A percentile compares a stretch with the other conserved stretches of the same genome.
phyloP scores from a whole-genome alignment of 495 filamentous ascomycete genomes.

The Filosporella fistucella region DNA sequence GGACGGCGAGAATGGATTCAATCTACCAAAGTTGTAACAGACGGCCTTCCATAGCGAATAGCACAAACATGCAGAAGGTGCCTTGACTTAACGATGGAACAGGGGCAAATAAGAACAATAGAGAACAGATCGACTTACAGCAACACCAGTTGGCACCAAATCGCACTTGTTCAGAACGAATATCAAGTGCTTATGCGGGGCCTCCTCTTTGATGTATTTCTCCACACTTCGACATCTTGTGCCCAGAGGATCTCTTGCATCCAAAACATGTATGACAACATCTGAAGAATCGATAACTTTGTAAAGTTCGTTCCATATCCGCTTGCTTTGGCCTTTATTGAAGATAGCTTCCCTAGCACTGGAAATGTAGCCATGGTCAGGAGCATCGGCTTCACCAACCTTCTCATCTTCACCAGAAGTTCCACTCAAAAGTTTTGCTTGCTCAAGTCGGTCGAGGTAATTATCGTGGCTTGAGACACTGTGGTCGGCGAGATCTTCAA shows the following conservation, averaged over 20 bases:
- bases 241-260: slow-evolving; percentile 86
- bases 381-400: slow-evolving; percentile 38
- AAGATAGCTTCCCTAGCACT: slow-evolving; percentile 86
- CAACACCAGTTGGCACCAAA: slow-evolving; percentile 86
- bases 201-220: slow-evolving; percentile 89
- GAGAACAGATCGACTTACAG: slow-evolving; percentile 63
- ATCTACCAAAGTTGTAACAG: slow-evolving; percentile 99
- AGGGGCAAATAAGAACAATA: slow-evolving; percentile 4
- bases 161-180: slow-evolving; percentile 96
- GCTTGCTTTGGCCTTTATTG: slow-evolving; percentile 85
- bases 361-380: slow-evolving; percentile 49
- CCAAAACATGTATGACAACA: slow-evolving; percentile 90
- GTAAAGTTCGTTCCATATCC: slow-evolving; percentile 99
- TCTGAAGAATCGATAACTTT: slow-evolving; percentile 98
- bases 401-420: slow-evolving; percentile 47
- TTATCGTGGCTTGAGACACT: slow-evolving; percentile 70
- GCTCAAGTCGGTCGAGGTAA: slow-evolving; percentile 74
- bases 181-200: slow-evolving; percentile 89
- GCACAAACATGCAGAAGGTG: slow-evolving; percentile 52
- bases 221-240: slow-evolving; percentile 88
- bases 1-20: slow-evolving; percentile 64
- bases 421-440: slow-evolving; percentile 67
- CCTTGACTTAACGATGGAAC: slow-evolving; percentile 90
- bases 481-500: slow-evolving; percentile 79
- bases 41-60: slow-evolving; percentile 62